These are phyloP conservation scores for Sclerotiophoma versabilis DNA, from an alignment of 2,329 filamentous ascomycete species.

Conservation along the genomic window DNA sequence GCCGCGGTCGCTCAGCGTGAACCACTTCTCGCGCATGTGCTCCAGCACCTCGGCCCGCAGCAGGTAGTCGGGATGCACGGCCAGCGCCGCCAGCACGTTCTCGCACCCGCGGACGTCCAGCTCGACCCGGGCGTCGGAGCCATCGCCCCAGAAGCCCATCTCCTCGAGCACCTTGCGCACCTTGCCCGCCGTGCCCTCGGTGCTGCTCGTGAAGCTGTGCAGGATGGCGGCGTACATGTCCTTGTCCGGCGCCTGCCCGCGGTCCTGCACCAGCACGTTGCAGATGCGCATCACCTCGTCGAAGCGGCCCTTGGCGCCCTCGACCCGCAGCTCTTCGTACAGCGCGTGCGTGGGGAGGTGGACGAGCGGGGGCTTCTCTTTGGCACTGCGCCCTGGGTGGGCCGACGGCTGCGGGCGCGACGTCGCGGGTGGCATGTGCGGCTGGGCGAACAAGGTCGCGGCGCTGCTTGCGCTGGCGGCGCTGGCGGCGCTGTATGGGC, in stretches of 20 bases:
- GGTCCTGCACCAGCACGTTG: slow-evolving; percentile 64
- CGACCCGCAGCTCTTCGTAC: slow-evolving; percentile 40
- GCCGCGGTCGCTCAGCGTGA: slow-evolving; percentile 66
- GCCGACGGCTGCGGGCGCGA: neutral
- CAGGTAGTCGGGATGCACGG: slow-evolving; percentile 85
- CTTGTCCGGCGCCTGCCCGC: slow-evolving; percentile 62
- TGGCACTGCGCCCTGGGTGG: neutral
- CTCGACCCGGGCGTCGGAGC: slow-evolving; percentile 56
- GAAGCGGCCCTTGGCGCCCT: slow-evolving; percentile 35
- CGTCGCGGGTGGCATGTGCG: neutral
- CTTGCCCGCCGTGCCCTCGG: slow-evolving; percentile 70
- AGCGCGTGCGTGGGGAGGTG: slow-evolving; percentile 37
- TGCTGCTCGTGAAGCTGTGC: slow-evolving; percentile 70
- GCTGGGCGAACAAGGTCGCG: slow-evolving; percentile 11
- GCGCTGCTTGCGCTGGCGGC: slow-evolving; percentile 14
- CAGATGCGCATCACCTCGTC: slow-evolving; percentile 55
- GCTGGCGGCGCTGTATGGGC: slow-evolving; percentile 26
- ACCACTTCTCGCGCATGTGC: slow-evolving; percentile 78
- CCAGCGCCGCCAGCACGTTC: slow-evolving; percentile 73
- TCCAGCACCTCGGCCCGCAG: slow-evolving; percentile 74
- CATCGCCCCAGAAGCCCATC: slow-evolving; percentile 60
- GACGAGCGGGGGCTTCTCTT: slow-evolving; percentile 25
- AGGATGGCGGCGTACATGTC: slow-evolving; percentile 78
- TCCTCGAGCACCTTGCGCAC: slow-evolving; percentile 73
- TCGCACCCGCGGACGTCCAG: slow-evolving; percentile 74